A percentile compares a stretch with the other conserved stretches of the same genome.
Evolutionary conservation across 1,139 yeast genomes (phyloP).

Genomic region (Debaryomyces fabryi): DNA sequence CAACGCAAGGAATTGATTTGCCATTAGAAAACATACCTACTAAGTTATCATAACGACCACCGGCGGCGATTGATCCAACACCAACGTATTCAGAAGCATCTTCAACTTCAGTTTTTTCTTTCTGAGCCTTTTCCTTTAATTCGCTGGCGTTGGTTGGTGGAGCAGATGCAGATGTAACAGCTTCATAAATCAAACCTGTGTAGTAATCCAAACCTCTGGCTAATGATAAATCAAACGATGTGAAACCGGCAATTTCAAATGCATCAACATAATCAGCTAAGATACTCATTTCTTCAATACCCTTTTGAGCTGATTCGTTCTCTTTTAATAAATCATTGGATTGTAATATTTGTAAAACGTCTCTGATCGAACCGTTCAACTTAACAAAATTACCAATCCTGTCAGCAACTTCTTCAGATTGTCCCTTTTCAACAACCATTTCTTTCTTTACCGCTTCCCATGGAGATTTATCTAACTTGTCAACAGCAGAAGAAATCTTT

Average conservation of each 20-base stretch:
- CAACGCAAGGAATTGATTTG: conserved; percentile 95
- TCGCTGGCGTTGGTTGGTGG: conserved; percentile 82
- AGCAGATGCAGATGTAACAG: conserved; percentile 91
- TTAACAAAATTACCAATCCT: conserved; percentile 89
- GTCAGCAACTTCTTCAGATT: conserved; percentile 89
- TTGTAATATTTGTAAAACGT: conserved; percentile 60
- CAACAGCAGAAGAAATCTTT: conserved; percentile 92
- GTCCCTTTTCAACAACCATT: conserved; percentile 88
- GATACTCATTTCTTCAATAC: conserved; percentile 76
- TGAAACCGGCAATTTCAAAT: conserved; percentile 61
- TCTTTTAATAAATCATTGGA: conserved; percentile 57
- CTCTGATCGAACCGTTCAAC: conserved; percentile 73
- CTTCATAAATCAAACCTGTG: conserved; percentile 95
- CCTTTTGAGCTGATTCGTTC: conserved; percentile 75
- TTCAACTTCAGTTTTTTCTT: conserved; percentile 57
- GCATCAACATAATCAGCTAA: conserved; percentile 81
- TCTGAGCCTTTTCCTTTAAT: conserved; percentile 56
- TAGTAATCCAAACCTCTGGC: conserved; percentile 98
- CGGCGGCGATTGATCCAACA: conserved; percentile 97
- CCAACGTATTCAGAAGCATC: conserved; percentile 97
- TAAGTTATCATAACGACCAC: conserved; percentile 95
- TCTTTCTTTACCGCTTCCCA: conserved; percentile 94
- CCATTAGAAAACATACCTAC: conserved; percentile 97
- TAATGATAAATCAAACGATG: conserved; percentile 87
- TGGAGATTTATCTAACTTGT: conserved; percentile 90